These are phyloP conservation scores for Neophaeococcomyces mojaviensis DNA, from an alignment of 2,329 filamentous ascomycete species.

Conservation along the genomic window DNA sequence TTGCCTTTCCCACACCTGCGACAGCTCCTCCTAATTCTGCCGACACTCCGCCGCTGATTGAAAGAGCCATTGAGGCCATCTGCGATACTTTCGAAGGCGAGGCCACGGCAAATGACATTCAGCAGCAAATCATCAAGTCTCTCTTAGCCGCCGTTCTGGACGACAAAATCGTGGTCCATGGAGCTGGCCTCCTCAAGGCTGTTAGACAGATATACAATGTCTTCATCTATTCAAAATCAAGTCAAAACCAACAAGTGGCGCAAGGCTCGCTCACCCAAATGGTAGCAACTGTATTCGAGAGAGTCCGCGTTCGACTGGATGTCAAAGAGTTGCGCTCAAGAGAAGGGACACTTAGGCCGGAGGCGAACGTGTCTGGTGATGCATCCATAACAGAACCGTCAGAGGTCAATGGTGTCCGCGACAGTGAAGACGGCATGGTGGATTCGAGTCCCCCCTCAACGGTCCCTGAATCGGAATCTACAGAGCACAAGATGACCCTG, in stretches of 20 bases:
- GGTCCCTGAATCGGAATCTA: slow-evolving; percentile 32
- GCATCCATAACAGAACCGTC: slow-evolving; percentile 20
- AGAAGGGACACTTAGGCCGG: slow-evolving; percentile 29
- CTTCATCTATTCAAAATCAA: slow-evolving; percentile 89
- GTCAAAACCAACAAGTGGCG: slow-evolving; percentile 90
- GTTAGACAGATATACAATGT: slow-evolving; percentile 99
- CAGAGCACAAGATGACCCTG: slow-evolving; percentile 54
- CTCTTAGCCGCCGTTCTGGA: slow-evolving; percentile 90
- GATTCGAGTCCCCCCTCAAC: slow-evolving; percentile 8
- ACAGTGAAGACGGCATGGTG: slow-evolving; percentile 14
- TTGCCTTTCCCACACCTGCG: slow-evolving; percentile 61
- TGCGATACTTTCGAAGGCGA: slow-evolving; percentile 99
- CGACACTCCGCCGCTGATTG: slow-evolving; percentile 66
- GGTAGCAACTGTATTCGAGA: slow-evolving; percentile 95
- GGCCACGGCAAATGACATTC: slow-evolving; percentile 81
- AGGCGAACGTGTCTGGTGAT: slow-evolving; percentile 20
- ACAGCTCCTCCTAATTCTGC: slow-evolving; percentile 29
- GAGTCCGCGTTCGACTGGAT: slow-evolving; percentile 77
- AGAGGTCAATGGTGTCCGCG: slow-evolving; percentile 27
- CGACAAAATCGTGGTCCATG: slow-evolving; percentile 97
- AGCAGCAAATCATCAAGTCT: slow-evolving; percentile 97
- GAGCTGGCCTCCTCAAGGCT: slow-evolving; percentile 88
- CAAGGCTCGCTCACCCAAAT: slow-evolving; percentile 97
- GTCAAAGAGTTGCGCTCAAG: slow-evolving; percentile 71
- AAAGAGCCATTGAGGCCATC: slow-evolving; percentile 96